Base-by-base conservation (phyloP, 345 rosid species). In the Hibiscus trionum region DNA sequence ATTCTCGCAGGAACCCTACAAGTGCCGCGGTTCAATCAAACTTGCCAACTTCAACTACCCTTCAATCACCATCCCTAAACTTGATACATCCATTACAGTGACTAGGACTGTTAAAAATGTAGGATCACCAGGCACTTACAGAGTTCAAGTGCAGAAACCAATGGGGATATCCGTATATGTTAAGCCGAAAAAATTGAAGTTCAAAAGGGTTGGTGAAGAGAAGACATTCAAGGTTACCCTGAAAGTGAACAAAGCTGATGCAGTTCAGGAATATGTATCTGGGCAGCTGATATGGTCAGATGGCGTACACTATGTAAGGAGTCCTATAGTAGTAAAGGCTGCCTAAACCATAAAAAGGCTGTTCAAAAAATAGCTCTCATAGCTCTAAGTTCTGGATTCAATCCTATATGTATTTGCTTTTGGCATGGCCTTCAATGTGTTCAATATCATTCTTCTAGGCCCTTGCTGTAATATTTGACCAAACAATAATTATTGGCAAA, bases 271-370 rank as follows among this genome's bases (percentile, higher is more conserved):
- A 0, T 82, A 82, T 39, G 83, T 72, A 39, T 88, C 82, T 80
- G 98, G 98, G 58, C 84, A 81, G 4, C 77, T 91, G 56, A 72
- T 81, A 27, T 93, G 98, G 98, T 79, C 87, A 2, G 98, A 93
- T 76, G 80, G 77, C 66, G 74, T 60, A 59, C 97, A 88, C 81
- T 26, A 69, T 69, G 94, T 89, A 8, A 85, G 88, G 81, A 93
- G 98, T 80, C 96, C 97, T 26, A 88, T 93, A 69, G 89, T 71
- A 75, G 82, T 83, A 29, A 91, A 81, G 75, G 82, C 70, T 31
- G 81, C 35, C 76, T 70, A 59, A 59, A 57, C 12, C 10, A 57
- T 56, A 11, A 24, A 70, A 29, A 6, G 33, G 26, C 4, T 8
- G 15, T 10, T 11, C 2, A 55, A 55, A 24, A 21, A 35, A 57